Conservation (phyloP, 1,284 basidiomycete genomes). For the Chalciporus piperatoides region DNA sequence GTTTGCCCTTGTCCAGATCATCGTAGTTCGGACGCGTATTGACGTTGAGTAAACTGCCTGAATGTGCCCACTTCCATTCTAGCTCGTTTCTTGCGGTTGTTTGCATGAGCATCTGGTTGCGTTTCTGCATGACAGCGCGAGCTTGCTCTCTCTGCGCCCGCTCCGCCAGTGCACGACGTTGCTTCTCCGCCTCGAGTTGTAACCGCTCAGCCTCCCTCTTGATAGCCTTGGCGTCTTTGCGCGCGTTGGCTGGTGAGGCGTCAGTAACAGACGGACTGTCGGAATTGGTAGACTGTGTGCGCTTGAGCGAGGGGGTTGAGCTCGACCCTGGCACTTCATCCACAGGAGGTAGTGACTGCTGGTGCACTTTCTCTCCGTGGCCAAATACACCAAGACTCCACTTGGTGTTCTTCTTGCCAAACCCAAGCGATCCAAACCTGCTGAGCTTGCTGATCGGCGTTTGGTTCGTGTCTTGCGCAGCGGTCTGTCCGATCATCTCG, state of each 20-base stretch:
- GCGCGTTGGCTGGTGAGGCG: conserved; percentile 38
- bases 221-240: conserved; percentile 74
- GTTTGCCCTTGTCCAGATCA: conserved; percentile 45
- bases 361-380: conserved; percentile 63
- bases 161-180: conserved; percentile 76
- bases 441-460: conserved; percentile 48
- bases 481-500: conserved; percentile 32
- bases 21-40: conserved; percentile 35
- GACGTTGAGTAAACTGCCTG: conserved; percentile 35
- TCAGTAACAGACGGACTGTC: conserved; percentile 65
- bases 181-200: conserved; percentile 83
- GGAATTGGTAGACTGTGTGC: conserved; percentile 78
- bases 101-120: conserved; percentile 68
- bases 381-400: conserved; percentile 75
- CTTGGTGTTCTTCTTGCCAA: conserved; percentile 63
- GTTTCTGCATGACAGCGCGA: conserved; percentile 93
- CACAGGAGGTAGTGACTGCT: conserved; percentile 60
- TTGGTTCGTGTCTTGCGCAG: conserved; percentile 31
- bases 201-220: conserved; percentile 89
- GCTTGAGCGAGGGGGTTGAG: conserved; percentile 72
- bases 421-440: conserved; percentile 51
- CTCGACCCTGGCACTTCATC: conserved; percentile 60
- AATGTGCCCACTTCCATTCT: conserved; percentile 52
- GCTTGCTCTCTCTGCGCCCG: conserved; percentile 81
- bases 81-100: conserved; percentile 48